phyloP scores from a whole-genome alignment of 805 yeast genomes.

The Candida nanaspora region DNA sequence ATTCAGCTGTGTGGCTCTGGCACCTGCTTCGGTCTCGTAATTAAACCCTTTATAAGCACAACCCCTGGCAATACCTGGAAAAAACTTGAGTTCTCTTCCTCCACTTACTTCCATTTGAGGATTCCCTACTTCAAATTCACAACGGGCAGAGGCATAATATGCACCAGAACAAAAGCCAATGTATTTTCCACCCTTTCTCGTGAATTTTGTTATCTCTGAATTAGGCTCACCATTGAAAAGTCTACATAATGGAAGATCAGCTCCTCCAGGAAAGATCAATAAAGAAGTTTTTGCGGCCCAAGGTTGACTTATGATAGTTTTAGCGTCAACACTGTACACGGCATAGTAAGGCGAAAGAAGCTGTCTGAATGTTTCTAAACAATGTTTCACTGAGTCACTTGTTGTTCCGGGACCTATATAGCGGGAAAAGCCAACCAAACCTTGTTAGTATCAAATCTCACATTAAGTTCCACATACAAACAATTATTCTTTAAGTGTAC shows the following conservation, averaged over 20 bases:
- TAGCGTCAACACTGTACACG: constrained; percentile 62
- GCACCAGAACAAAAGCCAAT: constrained; percentile 96
- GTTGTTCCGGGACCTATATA: constrained; percentile 71
- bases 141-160: constrained; percentile 65
- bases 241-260: constrained; percentile 80
- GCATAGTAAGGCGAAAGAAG: constrained; percentile 85
- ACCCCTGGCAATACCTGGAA: constrained; percentile 80
- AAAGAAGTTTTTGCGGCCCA: constrained; percentile 79
- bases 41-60: constrained; percentile 73
- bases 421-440: too few species aligned
- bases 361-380: constrained; percentile 65
- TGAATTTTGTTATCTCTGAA: constrained; percentile 50
- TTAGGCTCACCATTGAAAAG: constrained; percentile 68
- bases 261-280: constrained; percentile 93
- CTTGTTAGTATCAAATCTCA: constrained; percentile 10
- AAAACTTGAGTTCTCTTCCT: constrained; percentile 71
- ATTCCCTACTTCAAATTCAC: constrained; percentile 80
- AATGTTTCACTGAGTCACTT: constrained; percentile 76
- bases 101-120: constrained; percentile 76
- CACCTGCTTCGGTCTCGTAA: constrained; percentile 72
- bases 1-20: constrained; percentile 46
- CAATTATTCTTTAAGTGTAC: constrained; percentile 3
- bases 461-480: background rate
- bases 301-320: constrained; percentile 67
- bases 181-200: constrained; percentile 71